phyloP scores from a whole-genome alignment of 2,329 filamentous ascomycete genomes.

The Cordyceps javanica region DNA sequence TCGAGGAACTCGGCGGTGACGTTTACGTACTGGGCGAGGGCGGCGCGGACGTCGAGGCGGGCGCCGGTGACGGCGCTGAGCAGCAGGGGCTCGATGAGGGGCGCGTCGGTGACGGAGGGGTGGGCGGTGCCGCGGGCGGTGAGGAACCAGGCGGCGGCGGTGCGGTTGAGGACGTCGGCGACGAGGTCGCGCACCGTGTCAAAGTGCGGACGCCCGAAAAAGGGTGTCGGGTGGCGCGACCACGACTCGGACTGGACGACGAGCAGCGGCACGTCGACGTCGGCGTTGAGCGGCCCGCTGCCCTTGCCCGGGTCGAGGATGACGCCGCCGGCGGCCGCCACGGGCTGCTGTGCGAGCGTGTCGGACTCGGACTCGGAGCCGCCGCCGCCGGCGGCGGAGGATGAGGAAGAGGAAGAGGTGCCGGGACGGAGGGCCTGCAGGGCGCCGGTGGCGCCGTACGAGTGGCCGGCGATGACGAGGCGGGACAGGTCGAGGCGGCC shows the following conservation, averaged over 20 bases:
- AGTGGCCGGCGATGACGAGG: conserved; percentile 56
- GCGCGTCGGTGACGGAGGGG: conserved; percentile 60
- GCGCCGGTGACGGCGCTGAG: conserved; percentile 57
- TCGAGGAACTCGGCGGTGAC: conserved; percentile 51
- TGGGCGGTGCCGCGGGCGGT: conserved; percentile 52
- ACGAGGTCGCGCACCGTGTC: conserved; percentile 54
- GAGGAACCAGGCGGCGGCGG: conserved; percentile 46
- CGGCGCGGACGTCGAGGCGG: conserved; percentile 49
- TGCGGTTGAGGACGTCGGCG: conserved; percentile 35
- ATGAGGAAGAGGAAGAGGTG: not conserved
- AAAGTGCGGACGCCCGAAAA: conserved; percentile 60
- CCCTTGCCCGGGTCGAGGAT: conserved; percentile 61
- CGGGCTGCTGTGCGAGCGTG: too few species aligned
- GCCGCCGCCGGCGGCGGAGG: conserved; percentile 44
- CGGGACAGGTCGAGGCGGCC: conserved; percentile 46
- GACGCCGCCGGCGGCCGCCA: conserved; percentile 52
- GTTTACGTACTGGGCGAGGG: conserved; percentile 54
- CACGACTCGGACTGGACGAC: conserved; percentile 61
- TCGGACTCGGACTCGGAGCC: too few species aligned
- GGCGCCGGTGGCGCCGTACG: conserved; percentile 59
- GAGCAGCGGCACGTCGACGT: conserved; percentile 52
- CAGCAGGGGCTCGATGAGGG: conserved; percentile 55
- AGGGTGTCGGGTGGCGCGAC: conserved; percentile 50
- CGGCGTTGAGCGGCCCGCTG: conserved; percentile 54
- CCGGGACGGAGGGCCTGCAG: conserved; percentile 50